Evolutionary conservation across 1,284 basidiomycete species (phyloP).

Genomic region (Schizophyllum commune): DNA sequence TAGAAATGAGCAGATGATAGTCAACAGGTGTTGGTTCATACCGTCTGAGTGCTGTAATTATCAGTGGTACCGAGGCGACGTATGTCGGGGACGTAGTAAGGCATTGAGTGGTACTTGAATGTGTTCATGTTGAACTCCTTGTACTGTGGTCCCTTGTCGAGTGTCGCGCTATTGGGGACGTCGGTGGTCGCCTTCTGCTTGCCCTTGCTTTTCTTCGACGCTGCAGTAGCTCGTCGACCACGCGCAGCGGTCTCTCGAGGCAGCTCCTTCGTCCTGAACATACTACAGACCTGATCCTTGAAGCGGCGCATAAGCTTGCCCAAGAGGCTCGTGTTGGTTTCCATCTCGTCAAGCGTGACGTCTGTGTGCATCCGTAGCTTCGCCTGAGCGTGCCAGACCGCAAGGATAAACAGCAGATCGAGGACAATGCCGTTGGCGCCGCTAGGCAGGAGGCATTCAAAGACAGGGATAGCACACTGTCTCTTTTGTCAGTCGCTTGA

Average conservation of each 20-base stretch:
- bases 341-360: constrained; percentile 16
- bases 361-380: constrained; percentile 29
- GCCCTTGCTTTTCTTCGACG: not conserved
- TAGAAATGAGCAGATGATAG: not conserved
- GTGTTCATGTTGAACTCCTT: constrained; percentile 11
- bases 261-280: constrained; percentile 20
- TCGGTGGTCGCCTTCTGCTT: not conserved
- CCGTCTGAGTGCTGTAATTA: constrained; percentile 13
- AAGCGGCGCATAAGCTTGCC: constrained; percentile 19
- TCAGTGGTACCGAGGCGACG: constrained; percentile 11
- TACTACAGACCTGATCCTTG: constrained; percentile 12
- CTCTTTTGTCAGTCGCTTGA: not conserved
- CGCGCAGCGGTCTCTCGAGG: constrained; percentile 19
- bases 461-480: constrained; percentile 29
- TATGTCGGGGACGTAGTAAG: constrained; percentile 12
- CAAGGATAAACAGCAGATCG: constrained; percentile 19
- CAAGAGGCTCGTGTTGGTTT: constrained; percentile 16
- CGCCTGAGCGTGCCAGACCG: constrained; percentile 28
- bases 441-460: constrained; percentile 26
- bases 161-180: not conserved
- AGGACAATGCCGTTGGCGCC: constrained; percentile 20
- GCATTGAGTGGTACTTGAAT: constrained; percentile 14
- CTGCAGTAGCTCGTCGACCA: constrained; percentile 7
- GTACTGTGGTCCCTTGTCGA: constrained; percentile 1
- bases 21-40: not conserved